Base-by-base conservation (phyloP, 140 eudicot genomes). In the Cichorium intybus region DNA sequence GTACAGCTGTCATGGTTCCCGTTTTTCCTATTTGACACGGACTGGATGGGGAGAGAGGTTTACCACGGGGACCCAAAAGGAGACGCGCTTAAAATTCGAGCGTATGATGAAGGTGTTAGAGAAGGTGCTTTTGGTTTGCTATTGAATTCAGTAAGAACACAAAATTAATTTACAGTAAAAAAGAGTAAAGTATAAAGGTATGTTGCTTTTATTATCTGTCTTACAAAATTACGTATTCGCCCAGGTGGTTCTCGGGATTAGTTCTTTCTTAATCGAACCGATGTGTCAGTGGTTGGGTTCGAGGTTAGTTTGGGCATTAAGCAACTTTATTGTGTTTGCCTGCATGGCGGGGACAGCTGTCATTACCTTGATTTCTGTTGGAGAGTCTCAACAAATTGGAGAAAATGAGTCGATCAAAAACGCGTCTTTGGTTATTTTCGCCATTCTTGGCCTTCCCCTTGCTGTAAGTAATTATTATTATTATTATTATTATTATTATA, bases 1-100 rank as follows among this genome's bases (percentile, higher is more conserved):
- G 33, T 72, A 75, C 86, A 92, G 98, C 12, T 92, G 70, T 92
- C 98, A 70, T 92, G 98, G 98, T 92, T 92, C 66, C 98, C 98
- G 10, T 92, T 92, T 81, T 87, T 92, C 56, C 96, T 92, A n/a
- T 92, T 88, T 68, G 98, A 88, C 74, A 92, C 98, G 4, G 98
- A 92, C 79, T 92, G 96, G 98, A 92, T 92, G 96, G 98, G 98
- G 66, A 83, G 98, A 79, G 98, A 92, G 77, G 96, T 92, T 67
- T 88, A 73, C 83, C 95, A 85, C 20, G 96, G 98, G 17, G 87
- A 88, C 73, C 98, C 98, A 7, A 87, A 81, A 33, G 95, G 96
- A 57, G 79, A 77, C 17, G 34, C 68, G 24, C 34, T 73, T 33
- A 81, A 92, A 79, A 53, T 83, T 45, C 66, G 46, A 53, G 95